phyloP scores from a whole-genome alignment of 1,139 yeast genomes.

The Nakaseomyces delphensis region DNA sequence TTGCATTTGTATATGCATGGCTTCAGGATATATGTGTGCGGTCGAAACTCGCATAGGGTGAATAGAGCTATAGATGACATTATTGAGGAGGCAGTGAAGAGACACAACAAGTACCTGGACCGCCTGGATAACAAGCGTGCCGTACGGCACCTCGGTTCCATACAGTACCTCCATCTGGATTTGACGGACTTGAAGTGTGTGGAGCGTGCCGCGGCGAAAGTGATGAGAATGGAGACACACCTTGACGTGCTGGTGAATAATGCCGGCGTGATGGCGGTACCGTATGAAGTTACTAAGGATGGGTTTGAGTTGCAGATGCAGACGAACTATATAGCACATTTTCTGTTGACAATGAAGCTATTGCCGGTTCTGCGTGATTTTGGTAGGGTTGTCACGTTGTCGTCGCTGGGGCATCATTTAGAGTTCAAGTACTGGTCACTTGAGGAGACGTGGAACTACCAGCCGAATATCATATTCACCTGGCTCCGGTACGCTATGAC shows the following conservation, averaged over 20 bases:
- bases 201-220: slow-evolving; percentile 43
- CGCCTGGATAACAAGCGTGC: slow-evolving; percentile 7
- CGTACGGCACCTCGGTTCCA: slow-evolving; percentile 43
- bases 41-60: slow-evolving; percentile 53
- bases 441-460: slow-evolving; percentile 44
- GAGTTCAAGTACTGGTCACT: slow-evolving; percentile 45
- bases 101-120: slow-evolving; percentile 8
- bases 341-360: slow-evolving; percentile 55
- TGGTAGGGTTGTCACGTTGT: slow-evolving; percentile 52
- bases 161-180: slow-evolving; percentile 55
- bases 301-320: slow-evolving; percentile 75
- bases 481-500: slow-evolving; percentile 77
- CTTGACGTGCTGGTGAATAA: slow-evolving; percentile 64
- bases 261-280: slow-evolving; percentile 78
- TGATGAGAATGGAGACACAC: slow-evolving; percentile 42
- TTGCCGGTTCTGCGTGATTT: slow-evolving; percentile 45
- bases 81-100: slow-evolving; percentile 41
- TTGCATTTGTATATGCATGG: slow-evolving; percentile 76
- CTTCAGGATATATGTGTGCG: slow-evolving; percentile 61
- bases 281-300: slow-evolving; percentile 55
- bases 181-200: slow-evolving; percentile 52
- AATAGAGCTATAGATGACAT: slow-evolving; percentile 48
- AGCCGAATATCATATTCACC: slow-evolving; percentile 61
- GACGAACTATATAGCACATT: slow-evolving; percentile 71
- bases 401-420: slow-evolving; percentile 62